Conservation (phyloP, 805 yeast species). For the Candida succiphila region DNA sequence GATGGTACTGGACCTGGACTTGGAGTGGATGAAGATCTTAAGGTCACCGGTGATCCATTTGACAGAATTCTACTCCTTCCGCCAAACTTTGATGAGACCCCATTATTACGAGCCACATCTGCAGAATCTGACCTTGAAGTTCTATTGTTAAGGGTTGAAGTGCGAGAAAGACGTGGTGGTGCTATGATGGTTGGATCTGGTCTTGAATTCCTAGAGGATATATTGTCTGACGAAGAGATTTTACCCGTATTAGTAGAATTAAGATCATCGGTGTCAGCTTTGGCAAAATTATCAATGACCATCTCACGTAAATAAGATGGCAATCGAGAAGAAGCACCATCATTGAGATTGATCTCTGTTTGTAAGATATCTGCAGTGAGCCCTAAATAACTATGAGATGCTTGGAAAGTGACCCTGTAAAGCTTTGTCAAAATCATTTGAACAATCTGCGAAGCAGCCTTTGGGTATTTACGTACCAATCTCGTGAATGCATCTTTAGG, state of each 20-base stretch:
- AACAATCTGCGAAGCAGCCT: conserved; percentile 86
- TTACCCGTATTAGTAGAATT: background rate
- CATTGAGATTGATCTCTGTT: conserved; percentile 62
- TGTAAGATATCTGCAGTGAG: conserved; percentile 71
- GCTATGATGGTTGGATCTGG: too few relatives aligned
- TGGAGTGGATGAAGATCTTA: background rate
- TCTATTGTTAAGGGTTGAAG: background rate
- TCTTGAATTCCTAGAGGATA: background rate
- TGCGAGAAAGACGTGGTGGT: background rate
- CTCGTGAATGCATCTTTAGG: conserved; percentile 76
- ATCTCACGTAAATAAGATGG: conserved; percentile 60
- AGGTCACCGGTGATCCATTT: background rate
- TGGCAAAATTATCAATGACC: conserved; percentile 33
- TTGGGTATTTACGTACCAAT: conserved; percentile 67
- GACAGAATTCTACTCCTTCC: background rate
- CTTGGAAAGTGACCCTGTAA: conserved; percentile 84
- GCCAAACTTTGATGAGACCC: too few relatives aligned
- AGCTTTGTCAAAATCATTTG: conserved; percentile 84
- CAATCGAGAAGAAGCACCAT: conserved; percentile 27
- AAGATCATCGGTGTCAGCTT: background rate
- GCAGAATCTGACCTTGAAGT: background rate
- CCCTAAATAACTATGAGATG: conserved; percentile 81
- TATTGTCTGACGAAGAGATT: background rate
- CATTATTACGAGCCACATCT: background rate
- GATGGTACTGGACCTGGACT: background rate